phyloP scores from a whole-genome alignment of 208 protist genomes.

The Spongospora subterranea region DNA sequence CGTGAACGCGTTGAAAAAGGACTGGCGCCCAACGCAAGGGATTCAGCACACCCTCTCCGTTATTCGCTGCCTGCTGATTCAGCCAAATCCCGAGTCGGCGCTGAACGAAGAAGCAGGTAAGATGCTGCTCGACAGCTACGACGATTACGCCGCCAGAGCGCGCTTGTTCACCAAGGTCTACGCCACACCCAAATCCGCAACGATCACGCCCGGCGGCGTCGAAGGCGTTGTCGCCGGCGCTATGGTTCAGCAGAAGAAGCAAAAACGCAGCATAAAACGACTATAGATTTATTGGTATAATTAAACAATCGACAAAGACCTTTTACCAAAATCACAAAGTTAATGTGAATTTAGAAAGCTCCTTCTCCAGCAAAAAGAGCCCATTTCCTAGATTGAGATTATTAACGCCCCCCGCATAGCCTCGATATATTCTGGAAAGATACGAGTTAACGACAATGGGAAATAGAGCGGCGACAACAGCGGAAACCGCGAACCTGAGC shows the following conservation, averaged over 20 bases:
- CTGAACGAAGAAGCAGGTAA: constrained; percentile 97
- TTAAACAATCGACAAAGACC: too few relatives aligned
- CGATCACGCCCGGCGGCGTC: not conserved
- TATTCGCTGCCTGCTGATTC: constrained; percentile 93
- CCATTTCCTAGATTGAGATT: too few relatives aligned
- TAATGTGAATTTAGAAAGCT: too few relatives aligned
- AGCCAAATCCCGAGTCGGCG: constrained; percentile 96
- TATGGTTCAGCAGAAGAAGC: not conserved
- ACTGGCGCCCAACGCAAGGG: constrained; percentile 91
- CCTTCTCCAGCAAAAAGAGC: too few relatives aligned
- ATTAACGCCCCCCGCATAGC: too few relatives aligned
- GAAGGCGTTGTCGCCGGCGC: not conserved
- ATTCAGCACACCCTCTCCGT: constrained; percentile 91
- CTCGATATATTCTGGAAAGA: too few relatives aligned
- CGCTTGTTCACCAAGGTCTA: constrained; percentile 63
- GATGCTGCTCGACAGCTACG: constrained; percentile 93
- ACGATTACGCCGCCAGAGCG: constrained; percentile 66
- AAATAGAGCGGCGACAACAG: too few relatives aligned
- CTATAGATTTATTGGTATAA: too few relatives aligned
- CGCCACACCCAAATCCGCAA: constrained; percentile 3
- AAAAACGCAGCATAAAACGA: constrained; percentile 2
- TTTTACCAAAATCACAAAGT: too few relatives aligned
- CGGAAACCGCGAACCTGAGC: too few relatives aligned
- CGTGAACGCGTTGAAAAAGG: constrained; percentile 96
- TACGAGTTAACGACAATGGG: too few relatives aligned